phyloP scores from a whole-genome alignment of 2,329 filamentous ascomycete species.

The Truncatella angustata region DNA sequence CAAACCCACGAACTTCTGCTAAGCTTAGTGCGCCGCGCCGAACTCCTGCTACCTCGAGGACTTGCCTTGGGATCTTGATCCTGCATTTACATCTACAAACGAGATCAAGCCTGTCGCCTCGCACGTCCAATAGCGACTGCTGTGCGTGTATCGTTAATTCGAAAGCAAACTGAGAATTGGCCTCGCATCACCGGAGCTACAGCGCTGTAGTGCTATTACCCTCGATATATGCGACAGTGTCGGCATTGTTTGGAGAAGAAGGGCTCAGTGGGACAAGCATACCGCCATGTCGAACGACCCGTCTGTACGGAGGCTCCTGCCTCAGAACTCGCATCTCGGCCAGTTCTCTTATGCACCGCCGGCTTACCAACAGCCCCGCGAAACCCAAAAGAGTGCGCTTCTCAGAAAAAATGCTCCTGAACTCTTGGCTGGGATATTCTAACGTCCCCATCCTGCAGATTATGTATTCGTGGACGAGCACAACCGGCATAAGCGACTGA shows the following conservation, averaged over 20 bases:
- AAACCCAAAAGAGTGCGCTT: constrained; percentile 79
- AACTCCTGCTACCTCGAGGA: neutral
- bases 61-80: neutral
- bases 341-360: constrained; percentile 73
- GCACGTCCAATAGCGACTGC: no score
- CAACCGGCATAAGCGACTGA: constrained; percentile 94
- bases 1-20: constrained; percentile 7
- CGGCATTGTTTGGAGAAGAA: neutral
- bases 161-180: no score
- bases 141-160: no score
- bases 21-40: constrained; percentile 6
- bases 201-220: neutral
- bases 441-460: constrained; percentile 51
- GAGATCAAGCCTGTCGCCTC: neutral
- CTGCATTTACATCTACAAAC: neutral
- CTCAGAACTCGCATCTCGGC: constrained; percentile 69
- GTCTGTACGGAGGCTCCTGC: constrained; percentile 59
- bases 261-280: neutral
- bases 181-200: no score
- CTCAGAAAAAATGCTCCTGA: no score
- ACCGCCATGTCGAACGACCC: constrained; percentile 61
- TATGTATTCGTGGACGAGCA: constrained; percentile 99
- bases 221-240: no score
- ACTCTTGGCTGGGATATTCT: no score
- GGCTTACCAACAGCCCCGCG: constrained; percentile 57